Base-by-base conservation (phyloP, 2,329 filamentous ascomycete genomes). In the Xylogone sp. region DNA sequence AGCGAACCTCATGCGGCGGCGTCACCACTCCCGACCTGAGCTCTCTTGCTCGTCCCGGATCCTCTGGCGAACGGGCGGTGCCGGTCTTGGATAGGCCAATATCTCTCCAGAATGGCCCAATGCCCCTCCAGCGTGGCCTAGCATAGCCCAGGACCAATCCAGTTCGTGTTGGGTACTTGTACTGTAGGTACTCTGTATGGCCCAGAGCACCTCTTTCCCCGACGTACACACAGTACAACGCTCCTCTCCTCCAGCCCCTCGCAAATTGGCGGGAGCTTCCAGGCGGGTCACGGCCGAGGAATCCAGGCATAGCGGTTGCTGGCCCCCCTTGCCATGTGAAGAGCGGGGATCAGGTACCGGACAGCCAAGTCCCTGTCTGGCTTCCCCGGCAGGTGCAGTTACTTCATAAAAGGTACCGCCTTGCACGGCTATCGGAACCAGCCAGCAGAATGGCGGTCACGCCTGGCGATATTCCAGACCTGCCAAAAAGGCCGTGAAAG, bases 371-470 rank as follows among this genome's bases (percentile, higher is more conserved):
- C 34, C 34, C 34, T 39, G 34, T 13, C 34, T 5, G n/a, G 6
- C 34, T 39, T 39, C 34, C 34, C 34, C n/a, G 13, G 34, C 34
- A 39, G 34, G 34, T 39, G 34, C 34, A 39, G 34, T 5, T 39
- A 39, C 34, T 18, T 39, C 34, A 18, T 18, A 9, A 13, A 16
- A 39, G 34, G 34, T 39, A 39, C 34, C 10, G 34, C n/a, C 10
- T 18, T 18, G 8, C 34, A 18, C 34, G 42, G 24, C 24, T 6
- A 27, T 27, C 24, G 24, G 24, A 27, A 27, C 24, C 56, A 56
- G 51, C 53, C n/a, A n/a, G 54, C 56, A 62, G 53, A 58, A 58
- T 48, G 48, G 58, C 55, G 57, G 57, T 61, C 57, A 59, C 55
- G 21, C 34, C 34, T 39, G 34, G 34, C 34, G 48, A 55, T 45